phyloP scores from a whole-genome alignment of 2,329 filamentous ascomycete species.

The Arthrobotrys musiformis region DNA sequence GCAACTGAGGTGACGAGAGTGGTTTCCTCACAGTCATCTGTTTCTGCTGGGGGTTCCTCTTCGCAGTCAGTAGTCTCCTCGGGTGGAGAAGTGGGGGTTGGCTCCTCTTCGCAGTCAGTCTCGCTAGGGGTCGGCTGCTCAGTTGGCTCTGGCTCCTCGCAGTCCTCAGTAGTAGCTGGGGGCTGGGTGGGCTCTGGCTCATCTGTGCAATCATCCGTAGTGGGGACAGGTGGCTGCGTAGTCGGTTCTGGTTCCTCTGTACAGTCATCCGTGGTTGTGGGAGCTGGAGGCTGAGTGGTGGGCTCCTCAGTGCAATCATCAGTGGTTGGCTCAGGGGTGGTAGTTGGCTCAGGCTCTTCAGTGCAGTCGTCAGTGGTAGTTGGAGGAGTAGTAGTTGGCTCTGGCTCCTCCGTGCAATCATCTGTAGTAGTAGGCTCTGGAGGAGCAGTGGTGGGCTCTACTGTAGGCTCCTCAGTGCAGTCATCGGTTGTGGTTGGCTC shows the following conservation, averaged over 20 bases:
- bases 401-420: conserved; percentile 47
- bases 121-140: conserved; percentile 22
- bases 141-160: conserved; percentile 29
- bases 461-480: conserved; percentile 36
- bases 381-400: conserved; percentile 6
- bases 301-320: conserved; percentile 51
- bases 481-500: conserved; percentile 31
- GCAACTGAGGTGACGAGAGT: conserved; percentile 31
- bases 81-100: neutral
- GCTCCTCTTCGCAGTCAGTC: conserved; percentile 28
- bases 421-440: conserved; percentile 29
- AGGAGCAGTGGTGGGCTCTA: conserved; percentile 10
- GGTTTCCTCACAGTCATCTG: conserved; percentile 33
- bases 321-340: conserved; percentile 25
- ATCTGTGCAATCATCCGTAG: conserved; percentile 27
- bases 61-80: conserved; percentile 22
- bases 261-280: conserved; percentile 19
- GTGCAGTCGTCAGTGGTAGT: conserved; percentile 23
- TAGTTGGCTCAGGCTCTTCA: conserved; percentile 20
- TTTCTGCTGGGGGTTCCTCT: conserved; percentile 26
- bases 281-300: conserved; percentile 3
- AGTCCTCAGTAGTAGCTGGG: conserved; percentile 23
- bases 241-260: conserved; percentile 24
- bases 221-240: conserved; percentile 20
- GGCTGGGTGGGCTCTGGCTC: conserved; percentile 20